Base-by-base conservation (phyloP, 2,329 filamentous ascomycete species). In the Neurospora crassa region DNA sequence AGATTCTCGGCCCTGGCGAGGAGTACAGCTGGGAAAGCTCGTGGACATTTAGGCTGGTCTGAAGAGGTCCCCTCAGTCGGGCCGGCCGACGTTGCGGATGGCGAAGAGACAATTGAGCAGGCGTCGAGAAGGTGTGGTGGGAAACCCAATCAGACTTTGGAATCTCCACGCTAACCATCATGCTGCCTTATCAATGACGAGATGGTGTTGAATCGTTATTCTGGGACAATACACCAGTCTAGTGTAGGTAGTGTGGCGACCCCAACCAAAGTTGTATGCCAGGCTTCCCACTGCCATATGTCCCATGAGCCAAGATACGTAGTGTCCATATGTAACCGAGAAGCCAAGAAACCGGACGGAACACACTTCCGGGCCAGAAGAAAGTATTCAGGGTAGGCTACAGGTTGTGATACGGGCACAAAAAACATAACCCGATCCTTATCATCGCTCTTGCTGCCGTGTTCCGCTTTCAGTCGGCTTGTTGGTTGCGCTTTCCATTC, bases 21-120 rank as follows among this genome's bases (percentile, higher is more conserved):
- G 76, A 72, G 20, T 84, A 84, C 74, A 79, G 75, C 2, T 84
- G 82, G 83, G 78, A 81, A 74, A 83, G 81, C 70, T 83, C 82
- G 11, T 84, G 83, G 83, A 81, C 80, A 3, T 84, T 84, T 74
- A 78, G 81, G 3, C 63, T 74, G 42, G 45, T 76, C 14, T 74
- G 41, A 40, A 8, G 37, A 73, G 20, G 42, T 24, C n/a, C n/a
- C n/a, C n/a, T 34, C 53, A 63, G 53, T 34, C 24, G 24, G 29
- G 14, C 7, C 8, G 53, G 53, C 53, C 14, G 7, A 63, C 53
- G 24, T 34, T 34, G 24, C 34, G 11, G 53, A 63, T 63, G 53
- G 53, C 53, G 16, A 37, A 63, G 29, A n/a, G 53, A 16, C 53
- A 24, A 63, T 63, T 63, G 5, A 63, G 53, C 12, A 63, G 11